Evolutionary conservation across 306 rosid genomes (phyloP).

Genomic region (Dalbergia cochinchinensis): DNA sequence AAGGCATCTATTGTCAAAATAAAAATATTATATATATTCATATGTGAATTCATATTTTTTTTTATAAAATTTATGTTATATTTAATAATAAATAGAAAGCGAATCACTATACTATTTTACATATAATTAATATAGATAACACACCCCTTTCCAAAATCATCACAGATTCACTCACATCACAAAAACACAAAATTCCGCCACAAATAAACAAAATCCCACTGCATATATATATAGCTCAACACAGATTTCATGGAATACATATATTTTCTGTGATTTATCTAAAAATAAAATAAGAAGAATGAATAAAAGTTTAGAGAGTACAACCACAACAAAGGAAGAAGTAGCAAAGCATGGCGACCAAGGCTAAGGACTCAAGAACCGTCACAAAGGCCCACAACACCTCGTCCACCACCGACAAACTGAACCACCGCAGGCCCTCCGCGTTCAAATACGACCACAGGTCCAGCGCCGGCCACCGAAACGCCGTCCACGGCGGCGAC

Average conservation of each 20-base stretch:
- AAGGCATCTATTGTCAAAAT: no score
- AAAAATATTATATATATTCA: no score
- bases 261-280: neutral
- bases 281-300: neutral
- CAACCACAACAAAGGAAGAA: conserved; percentile 63
- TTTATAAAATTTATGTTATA: no score
- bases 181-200: neutral
- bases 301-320: conserved; percentile 43
- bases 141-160: no score
- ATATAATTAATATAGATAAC: no score
- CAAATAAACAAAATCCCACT: neutral
- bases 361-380: conserved; percentile 47
- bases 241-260: neutral
- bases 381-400: conserved; percentile 47
- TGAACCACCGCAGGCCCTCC: conserved; percentile 39
- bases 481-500: conserved; percentile 34
- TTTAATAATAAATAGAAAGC: no score
- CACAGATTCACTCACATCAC: neutral
- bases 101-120: no score
- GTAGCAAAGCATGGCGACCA: conserved; percentile 52
- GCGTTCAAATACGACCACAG: conserved; percentile 40
- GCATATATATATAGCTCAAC: neutral
- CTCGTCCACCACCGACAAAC: conserved; percentile 49
- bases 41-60: no score
- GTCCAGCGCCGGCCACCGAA: conserved; percentile 54